Percentiles rank a stretch among this genome's conserved stretches.
Conservation (phyloP, 257 asterid species). For the Scutellaria barbata region DNA sequence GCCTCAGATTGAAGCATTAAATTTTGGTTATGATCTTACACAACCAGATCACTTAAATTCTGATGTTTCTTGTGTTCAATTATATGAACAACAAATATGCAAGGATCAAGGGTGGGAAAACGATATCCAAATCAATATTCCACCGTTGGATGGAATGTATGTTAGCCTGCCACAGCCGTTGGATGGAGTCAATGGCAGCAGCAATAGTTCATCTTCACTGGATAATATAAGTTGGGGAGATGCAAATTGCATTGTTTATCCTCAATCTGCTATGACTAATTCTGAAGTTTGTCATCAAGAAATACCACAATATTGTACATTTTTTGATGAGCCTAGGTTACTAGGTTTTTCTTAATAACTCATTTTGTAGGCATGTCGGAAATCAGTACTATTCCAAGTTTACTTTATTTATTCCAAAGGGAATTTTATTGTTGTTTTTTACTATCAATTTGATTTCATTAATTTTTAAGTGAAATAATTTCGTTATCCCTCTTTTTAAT, state of each 20-base stretch:
- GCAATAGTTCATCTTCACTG: background rate
- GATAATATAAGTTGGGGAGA: slow-evolving; percentile 43
- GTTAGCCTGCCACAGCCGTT: slow-evolving; percentile 24
- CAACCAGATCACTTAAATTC: too few relatives aligned
- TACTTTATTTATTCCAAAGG: background rate
- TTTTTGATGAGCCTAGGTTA: slow-evolving; percentile 33
- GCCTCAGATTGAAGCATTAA: slow-evolving; percentile 5
- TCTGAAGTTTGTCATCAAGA: slow-evolving; percentile 27
- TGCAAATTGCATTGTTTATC: slow-evolving; percentile 26
- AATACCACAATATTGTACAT: slow-evolving; percentile 31
- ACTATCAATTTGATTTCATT: slow-evolving; percentile 30
- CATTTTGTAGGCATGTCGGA: background rate
- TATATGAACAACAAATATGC: too few relatives aligned
- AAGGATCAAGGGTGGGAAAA: background rate
- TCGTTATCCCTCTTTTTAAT: too few relatives aligned
- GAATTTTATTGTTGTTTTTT: slow-evolving; percentile 31
- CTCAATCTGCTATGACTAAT: slow-evolving; percentile 25
- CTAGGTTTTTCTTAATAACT: slow-evolving; percentile 29
- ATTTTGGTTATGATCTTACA: background rate
- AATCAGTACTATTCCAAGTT: slow-evolving; percentile 1
- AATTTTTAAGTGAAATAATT: background rate
- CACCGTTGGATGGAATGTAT: slow-evolving; percentile 4
- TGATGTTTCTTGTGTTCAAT: too few relatives aligned
- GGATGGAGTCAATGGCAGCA: slow-evolving; percentile 29
- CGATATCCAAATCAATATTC: slow-evolving; percentile 24